Conservation (phyloP, 495 filamentous ascomycete species). For the Penicillium robsamsonii region DNA sequence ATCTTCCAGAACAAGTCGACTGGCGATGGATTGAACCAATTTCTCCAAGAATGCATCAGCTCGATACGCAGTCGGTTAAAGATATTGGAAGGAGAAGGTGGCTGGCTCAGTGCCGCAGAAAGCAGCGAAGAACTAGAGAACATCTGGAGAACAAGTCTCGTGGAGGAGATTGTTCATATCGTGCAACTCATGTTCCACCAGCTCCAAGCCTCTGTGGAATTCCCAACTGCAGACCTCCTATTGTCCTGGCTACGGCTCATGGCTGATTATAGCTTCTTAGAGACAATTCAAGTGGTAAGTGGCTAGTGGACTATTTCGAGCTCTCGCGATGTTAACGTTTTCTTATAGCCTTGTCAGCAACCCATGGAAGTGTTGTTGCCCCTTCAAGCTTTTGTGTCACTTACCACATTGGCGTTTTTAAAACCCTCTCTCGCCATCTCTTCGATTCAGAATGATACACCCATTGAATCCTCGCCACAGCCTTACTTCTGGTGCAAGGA, state of each 20-base stretch:
- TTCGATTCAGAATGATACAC: slow-evolving; percentile 27
- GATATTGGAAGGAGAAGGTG: slow-evolving; percentile 46
- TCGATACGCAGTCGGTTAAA: slow-evolving; percentile 46
- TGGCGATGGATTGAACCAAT: slow-evolving; percentile 27
- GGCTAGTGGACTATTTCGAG: not conserved
- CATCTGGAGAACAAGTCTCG: slow-evolving; percentile 59
- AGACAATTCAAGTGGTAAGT: slow-evolving; percentile 56
- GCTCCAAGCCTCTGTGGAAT: slow-evolving; percentile 53
- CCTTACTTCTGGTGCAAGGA: slow-evolving; percentile 63
- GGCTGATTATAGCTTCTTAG: slow-evolving; percentile 61
- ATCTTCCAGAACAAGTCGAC: slow-evolving; percentile 33
- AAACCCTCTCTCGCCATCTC: slow-evolving; percentile 54
- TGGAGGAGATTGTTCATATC: slow-evolving; percentile 68
- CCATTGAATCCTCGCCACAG: slow-evolving; percentile 31
- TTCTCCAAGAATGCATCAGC: slow-evolving; percentile 42
- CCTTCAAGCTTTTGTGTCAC: slow-evolving; percentile 64
- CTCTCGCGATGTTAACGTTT: not conserved
- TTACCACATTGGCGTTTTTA: slow-evolving; percentile 71
- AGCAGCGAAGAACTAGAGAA: slow-evolving; percentile 54
- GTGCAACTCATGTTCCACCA: slow-evolving; percentile 72
- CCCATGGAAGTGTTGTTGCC: slow-evolving; percentile 54
- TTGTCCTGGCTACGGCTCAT: slow-evolving; percentile 74
- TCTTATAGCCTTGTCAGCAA: slow-evolving; percentile 41
- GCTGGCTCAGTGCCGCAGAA: slow-evolving; percentile 50
- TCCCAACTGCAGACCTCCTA: slow-evolving; percentile 58